Conservation (phyloP, 2,329 filamentous ascomycete species). For the Lasiodiplodia sp. region DNA sequence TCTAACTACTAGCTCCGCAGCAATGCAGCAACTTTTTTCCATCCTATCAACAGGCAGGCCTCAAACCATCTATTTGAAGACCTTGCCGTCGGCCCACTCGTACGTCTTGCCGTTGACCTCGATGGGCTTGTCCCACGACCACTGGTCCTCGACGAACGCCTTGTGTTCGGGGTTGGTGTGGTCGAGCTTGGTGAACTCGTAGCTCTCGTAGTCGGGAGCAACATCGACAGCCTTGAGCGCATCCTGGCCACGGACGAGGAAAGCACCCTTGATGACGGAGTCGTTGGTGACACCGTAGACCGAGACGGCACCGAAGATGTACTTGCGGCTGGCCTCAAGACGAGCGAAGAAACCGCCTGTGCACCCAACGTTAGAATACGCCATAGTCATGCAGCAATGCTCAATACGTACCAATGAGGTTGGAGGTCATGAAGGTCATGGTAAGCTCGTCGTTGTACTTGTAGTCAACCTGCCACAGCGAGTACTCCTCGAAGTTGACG, state of each 20-base stretch:
- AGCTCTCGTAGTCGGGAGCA: slow-evolving; percentile 96
- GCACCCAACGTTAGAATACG: slow-evolving; percentile 32
- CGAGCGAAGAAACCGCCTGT: slow-evolving; percentile 90
- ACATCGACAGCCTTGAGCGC: slow-evolving; percentile 89
- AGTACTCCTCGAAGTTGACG: slow-evolving; percentile 93
- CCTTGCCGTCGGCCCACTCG: slow-evolving; percentile 89
- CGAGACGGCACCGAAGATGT: slow-evolving; percentile 88
- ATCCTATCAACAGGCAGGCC: neutral
- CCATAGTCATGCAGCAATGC: neutral
- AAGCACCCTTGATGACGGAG: slow-evolving; percentile 91
- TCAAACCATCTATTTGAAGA: slow-evolving; percentile 84
- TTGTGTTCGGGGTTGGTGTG: slow-evolving; percentile 82
- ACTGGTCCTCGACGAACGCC: slow-evolving; percentile 84
- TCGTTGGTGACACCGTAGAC: slow-evolving; percentile 91
- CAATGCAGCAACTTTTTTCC: slow-evolving; percentile 21
- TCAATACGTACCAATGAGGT: slow-evolving; percentile 77
- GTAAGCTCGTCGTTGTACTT: slow-evolving; percentile 99
- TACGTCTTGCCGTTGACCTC: slow-evolving; percentile 86
- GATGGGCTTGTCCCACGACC: slow-evolving; percentile 90
- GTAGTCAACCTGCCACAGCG: slow-evolving; percentile 92
- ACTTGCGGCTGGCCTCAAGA: slow-evolving; percentile 98
- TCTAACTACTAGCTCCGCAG: slow-evolving; percentile 27
- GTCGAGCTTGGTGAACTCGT: slow-evolving; percentile 96
- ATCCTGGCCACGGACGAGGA: slow-evolving; percentile 93
- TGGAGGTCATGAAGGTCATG: slow-evolving; percentile 98